Evolutionary conservation across 495 filamentous ascomycete genomes (phyloP), one percentile per base, ranked within the genome.

Genomic region (Hypoxylon cercidicola): DNA sequence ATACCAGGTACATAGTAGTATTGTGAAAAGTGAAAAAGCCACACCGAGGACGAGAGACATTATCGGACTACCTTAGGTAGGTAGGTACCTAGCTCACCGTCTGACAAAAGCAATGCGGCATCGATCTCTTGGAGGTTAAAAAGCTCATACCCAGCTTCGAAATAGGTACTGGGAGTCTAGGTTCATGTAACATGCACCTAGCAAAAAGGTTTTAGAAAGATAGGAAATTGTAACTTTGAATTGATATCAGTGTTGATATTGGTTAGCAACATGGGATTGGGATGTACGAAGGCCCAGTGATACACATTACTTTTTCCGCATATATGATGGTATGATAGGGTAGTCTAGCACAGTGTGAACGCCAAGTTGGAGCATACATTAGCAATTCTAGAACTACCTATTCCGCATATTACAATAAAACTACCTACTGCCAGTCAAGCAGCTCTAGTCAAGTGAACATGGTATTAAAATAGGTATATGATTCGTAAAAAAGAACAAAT

Each of bases 1-100:
- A n/a, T n/a, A n/a, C n/a, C n/a, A n/a, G n/a, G n/a, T n/a, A n/a
- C n/a, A n/a, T n/a, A n/a, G n/a, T n/a, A n/a, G n/a, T n/a, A 15
- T 35, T 40, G 25, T 25, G 23, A 25, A 25, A 25, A 5, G 8
- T 5, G 30, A 32, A 32, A 43, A 66, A 60, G 50, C 55, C 56
- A 66, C 62, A 40, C 62, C 62, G 56, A 66, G 50, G 56, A 34
- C 50, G 28, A 60, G 60, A 51, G 28, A 40, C 55, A 18, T 16
- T 5, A 25, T 25, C 23, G 23, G 23, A 25, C 23, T 25, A 56
- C 23, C n/a, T n/a, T n/a, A n/a, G n/a, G n/a, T n/a, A n/a, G n/a
- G n/a, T n/a, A n/a, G n/a, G n/a, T n/a, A 25, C 5, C 2, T 25
- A 20, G 47, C 49, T 67, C 57, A 48, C 53, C 64, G 57, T 58